These are phyloP conservation scores for Trichoderma parareesei DNA, from an alignment of 495 filamentous ascomycete genomes.

Conservation along the genomic window DNA sequence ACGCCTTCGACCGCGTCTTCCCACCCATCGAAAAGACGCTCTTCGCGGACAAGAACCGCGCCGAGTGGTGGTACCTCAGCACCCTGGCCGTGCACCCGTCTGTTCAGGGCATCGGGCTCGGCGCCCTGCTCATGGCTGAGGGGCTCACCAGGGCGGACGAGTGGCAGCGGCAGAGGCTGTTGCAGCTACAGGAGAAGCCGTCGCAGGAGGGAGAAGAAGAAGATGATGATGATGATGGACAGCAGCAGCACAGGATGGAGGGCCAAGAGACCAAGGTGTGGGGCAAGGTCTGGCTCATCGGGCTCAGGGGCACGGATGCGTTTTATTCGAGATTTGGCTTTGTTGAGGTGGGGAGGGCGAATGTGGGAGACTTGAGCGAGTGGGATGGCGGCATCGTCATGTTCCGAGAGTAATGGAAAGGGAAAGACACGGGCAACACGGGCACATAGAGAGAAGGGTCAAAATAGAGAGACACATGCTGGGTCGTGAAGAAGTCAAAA, in stretches of 20 bases:
- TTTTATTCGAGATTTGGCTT: slow-evolving; percentile 8
- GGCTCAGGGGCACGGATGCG: not conserved
- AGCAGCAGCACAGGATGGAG: not conserved
- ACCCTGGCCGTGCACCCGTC: slow-evolving; percentile 8
- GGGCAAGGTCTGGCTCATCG: slow-evolving; percentile 6
- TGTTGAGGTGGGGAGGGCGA: slow-evolving; percentile 3
- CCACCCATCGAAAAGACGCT: not conserved
- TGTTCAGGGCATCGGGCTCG: slow-evolving; percentile 1
- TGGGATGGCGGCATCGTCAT: slow-evolving; percentile 10
- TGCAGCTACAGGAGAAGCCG: too few species aligned
- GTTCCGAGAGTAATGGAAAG: not conserved
- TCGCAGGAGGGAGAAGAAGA: too few species aligned
- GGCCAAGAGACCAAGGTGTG: not conserved
- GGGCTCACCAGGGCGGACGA: not conserved
- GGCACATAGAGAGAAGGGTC: too few species aligned
- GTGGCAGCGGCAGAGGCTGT: not conserved
- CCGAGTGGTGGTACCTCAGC: slow-evolving; percentile 8
- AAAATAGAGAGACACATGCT: too few species aligned
- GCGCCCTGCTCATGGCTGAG: not conserved
- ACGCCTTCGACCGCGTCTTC: slow-evolving; percentile 7
- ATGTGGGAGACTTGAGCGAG: slow-evolving; percentile 8
- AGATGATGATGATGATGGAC: too few species aligned
- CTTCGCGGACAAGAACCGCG: not conserved
- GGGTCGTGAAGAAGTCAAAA: not conserved
- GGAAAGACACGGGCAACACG: not conserved